These are phyloP conservation scores for Candida boleticola DNA, from an alignment of 805 yeast genomes.

Conservation along the genomic window DNA sequence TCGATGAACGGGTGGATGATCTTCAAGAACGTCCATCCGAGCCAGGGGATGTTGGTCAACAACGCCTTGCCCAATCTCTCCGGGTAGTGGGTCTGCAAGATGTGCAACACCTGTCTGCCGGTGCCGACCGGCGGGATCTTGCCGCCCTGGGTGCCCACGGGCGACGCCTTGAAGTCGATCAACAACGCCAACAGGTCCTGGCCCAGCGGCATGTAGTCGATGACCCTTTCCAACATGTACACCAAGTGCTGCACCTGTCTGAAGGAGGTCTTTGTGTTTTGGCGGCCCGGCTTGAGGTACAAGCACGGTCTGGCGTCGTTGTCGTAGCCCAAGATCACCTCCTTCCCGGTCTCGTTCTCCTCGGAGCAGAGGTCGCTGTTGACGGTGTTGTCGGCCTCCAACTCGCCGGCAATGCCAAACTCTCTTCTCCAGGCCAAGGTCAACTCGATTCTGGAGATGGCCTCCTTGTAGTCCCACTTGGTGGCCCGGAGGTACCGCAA, in stretches of 20 bases:
- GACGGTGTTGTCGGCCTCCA: slow-evolving; percentile 46
- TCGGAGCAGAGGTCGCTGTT: slow-evolving; percentile 53
- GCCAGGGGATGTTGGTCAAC: slow-evolving; percentile 88
- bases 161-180: slow-evolving; percentile 87
- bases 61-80: slow-evolving; percentile 93
- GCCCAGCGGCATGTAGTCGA: slow-evolving; percentile 94
- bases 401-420: slow-evolving; percentile 58
- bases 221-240: slow-evolving; percentile 86
- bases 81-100: slow-evolving; percentile 95
- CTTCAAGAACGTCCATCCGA: slow-evolving; percentile 90
- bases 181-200: slow-evolving; percentile 90
- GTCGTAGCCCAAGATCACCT: slow-evolving; percentile 88
- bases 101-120: slow-evolving; percentile 89
- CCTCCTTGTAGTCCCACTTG: slow-evolving; percentile 76
- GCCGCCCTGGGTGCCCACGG: slow-evolving; percentile 53
- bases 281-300: slow-evolving; percentile 91
- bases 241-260: slow-evolving; percentile 97
- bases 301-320: slow-evolving; percentile 88
- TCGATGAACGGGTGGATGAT: slow-evolving; percentile 94
- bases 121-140: slow-evolving; percentile 86
- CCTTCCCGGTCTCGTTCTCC: slow-evolving; percentile 91
- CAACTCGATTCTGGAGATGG: slow-evolving; percentile 69
- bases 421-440: slow-evolving; percentile 93
- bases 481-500: slow-evolving; percentile 90
- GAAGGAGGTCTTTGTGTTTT: slow-evolving; percentile 85